A percentile compares a stretch with the other conserved stretches of the same genome.
These are phyloP conservation scores for Monosporascus sp. DNA, from an alignment of 2,329 filamentous ascomycete species.

Conservation along the genomic window DNA sequence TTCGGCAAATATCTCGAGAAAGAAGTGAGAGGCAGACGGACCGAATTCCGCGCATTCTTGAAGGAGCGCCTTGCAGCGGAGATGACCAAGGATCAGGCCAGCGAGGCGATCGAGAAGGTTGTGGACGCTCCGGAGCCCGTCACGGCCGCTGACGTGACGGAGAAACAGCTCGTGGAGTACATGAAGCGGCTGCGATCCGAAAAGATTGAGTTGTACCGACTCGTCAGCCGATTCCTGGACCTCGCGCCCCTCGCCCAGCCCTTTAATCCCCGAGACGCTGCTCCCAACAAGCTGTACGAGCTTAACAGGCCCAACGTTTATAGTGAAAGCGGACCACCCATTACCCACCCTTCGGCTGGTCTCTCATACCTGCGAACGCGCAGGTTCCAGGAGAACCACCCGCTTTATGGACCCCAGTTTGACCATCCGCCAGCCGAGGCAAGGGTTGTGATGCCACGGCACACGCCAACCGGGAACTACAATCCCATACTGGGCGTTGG, in stretches of 20 bases:
- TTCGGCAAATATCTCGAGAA: conserved; percentile 53
- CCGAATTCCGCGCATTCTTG: conserved; percentile 52
- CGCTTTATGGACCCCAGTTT: conserved; percentile 55
- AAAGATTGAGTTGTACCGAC: conserved; percentile 43
- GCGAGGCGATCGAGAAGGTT: conserved; percentile 35
- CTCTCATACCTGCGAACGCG: conserved; percentile 56
- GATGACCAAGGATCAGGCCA: conserved; percentile 34
- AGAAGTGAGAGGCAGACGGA: conserved; percentile 47
- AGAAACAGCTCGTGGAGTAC: conserved; percentile 47
- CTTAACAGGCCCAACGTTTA: conserved; percentile 38
- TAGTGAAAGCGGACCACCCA: conserved; percentile 50
- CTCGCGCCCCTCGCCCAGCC: conserved; percentile 44
- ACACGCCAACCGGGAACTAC: conserved; percentile 12
- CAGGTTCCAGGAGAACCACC: conserved; percentile 54
- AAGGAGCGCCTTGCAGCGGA: conserved; percentile 43
- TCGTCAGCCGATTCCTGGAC: conserved; percentile 58
- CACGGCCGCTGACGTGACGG: conserved; percentile 38
- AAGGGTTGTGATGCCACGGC: conserved; percentile 45
- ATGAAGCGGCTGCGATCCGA: conserved; percentile 50
- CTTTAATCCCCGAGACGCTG: conserved; percentile 18
- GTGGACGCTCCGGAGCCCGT: conserved; percentile 25
- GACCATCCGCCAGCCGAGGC: conserved; percentile 43
- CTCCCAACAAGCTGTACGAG: conserved; percentile 15
- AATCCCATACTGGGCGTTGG: conserved; percentile 47
- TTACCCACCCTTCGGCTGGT: conserved; percentile 58